Percentiles rank a stretch among this genome's conserved stretches.
These are phyloP conservation scores for Solanum pennellii DNA, from an alignment of 257 asterid species.

Conservation along the genomic window DNA sequence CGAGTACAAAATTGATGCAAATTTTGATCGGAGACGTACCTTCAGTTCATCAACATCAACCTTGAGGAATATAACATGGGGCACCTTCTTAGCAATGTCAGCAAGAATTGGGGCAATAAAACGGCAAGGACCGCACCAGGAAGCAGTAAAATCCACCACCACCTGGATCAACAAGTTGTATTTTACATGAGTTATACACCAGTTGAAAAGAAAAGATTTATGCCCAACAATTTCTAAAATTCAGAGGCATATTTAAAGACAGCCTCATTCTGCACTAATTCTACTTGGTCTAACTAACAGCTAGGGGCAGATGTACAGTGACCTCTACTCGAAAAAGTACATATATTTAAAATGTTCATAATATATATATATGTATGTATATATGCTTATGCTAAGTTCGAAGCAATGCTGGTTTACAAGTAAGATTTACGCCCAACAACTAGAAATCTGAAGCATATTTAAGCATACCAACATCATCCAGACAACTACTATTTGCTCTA, in stretches of 20 bases:
- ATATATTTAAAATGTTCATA: background rate
- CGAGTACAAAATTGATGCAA: background rate
- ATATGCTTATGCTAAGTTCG: background rate
- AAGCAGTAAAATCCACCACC: slow-evolving; percentile 78
- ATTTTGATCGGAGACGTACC: slow-evolving; percentile 16
- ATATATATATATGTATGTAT: background rate
- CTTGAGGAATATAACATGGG: slow-evolving; percentile 61
- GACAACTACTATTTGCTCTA: background rate
- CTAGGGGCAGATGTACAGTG: background rate
- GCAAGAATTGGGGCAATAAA: slow-evolving; percentile 58
- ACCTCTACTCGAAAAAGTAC: background rate
- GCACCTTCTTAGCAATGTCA: slow-evolving; percentile 52
- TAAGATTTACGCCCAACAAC: background rate
- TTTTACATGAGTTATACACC: background rate
- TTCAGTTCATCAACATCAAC: slow-evolving; percentile 82
- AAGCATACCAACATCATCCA: background rate
- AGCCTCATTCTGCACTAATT: background rate
- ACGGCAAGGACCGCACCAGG: slow-evolving; percentile 92
- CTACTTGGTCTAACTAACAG: background rate
- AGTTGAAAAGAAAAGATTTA: background rate
- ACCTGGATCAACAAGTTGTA: slow-evolving; percentile 26
- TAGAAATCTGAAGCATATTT: background rate
- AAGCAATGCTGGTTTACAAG: background rate
- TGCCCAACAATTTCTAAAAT: background rate
- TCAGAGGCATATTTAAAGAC: background rate